phyloP scores from a whole-genome alignment of 73 alveolate genomes.

The Loxodes magnus region DNA sequence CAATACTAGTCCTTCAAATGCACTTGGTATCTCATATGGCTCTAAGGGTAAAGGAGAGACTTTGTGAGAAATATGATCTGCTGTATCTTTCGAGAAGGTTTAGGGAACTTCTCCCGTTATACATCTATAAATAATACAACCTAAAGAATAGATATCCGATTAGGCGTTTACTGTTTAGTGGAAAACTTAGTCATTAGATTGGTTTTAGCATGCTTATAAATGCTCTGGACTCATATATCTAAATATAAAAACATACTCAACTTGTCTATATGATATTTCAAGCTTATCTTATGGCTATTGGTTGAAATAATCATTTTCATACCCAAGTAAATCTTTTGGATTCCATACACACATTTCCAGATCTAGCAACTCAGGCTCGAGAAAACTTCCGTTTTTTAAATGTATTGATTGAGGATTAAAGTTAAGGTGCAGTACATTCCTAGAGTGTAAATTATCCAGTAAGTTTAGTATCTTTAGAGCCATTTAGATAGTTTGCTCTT shows the following conservation, averaged over 20 bases:
- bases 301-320: slow-evolving; percentile 5
- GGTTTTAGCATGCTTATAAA: slow-evolving; percentile 3
- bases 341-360: slow-evolving; percentile 9
- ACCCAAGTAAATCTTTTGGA: slow-evolving; percentile 4
- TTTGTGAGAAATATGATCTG: not conserved
- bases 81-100: not conserved
- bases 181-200: slow-evolving; percentile 3
- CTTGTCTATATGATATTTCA: slow-evolving; percentile 10
- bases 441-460: slow-evolving; percentile 1
- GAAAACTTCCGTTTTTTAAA: slow-evolving; percentile 1
- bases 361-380: slow-evolving; percentile 2
- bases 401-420: slow-evolving; percentile 2
- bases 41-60: not conserved
- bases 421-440: not conserved
- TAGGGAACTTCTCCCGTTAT: slow-evolving; percentile 5
- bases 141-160: slow-evolving; percentile 4
- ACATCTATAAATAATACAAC: not conserved
- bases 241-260: not conserved
- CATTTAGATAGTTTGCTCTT: not conserved
- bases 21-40: not conserved
- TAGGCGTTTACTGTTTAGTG: not conserved
- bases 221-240: too few relatives aligned
- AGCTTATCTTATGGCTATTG: slow-evolving; percentile 6
- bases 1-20: not conserved
- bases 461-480: not conserved